phyloP scores from a whole-genome alignment of 345 rosid genomes.

The Sisymbrium altissimum region DNA sequence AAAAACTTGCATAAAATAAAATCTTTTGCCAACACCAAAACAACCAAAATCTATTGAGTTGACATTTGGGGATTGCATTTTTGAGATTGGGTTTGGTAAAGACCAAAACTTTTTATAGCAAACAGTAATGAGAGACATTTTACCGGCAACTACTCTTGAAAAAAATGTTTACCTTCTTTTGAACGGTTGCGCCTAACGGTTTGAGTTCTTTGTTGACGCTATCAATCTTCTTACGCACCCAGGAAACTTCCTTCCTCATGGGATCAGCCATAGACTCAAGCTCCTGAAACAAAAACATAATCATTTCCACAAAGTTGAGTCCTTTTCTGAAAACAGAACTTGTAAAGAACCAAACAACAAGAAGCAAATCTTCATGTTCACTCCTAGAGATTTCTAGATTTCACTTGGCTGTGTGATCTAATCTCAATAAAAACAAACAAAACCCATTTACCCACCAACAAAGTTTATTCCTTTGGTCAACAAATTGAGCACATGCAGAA shows the following conservation, averaged over 20 bases:
- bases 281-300: slow-evolving; percentile 51
- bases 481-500: slow-evolving; percentile 13
- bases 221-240: slow-evolving; percentile 89
- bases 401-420: not conserved
- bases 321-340: not conserved
- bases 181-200: slow-evolving; percentile 76
- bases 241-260: slow-evolving; percentile 82
- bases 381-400: not conserved
- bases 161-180: slow-evolving; percentile 69
- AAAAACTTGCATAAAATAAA: not conserved
- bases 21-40: slow-evolving; percentile 11
- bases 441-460: not conserved
- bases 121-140: not conserved
- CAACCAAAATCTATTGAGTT: slow-evolving; percentile 4
- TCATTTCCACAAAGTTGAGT: not conserved
- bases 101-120: not conserved
- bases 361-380: not conserved
- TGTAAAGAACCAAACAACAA: slow-evolving; percentile 7
- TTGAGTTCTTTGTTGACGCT: slow-evolving; percentile 84
- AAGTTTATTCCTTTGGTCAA: not conserved
- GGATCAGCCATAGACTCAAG: slow-evolving; percentile 92
- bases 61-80: not conserved
- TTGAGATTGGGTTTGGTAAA: slow-evolving; percentile 16
- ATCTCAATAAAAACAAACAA: not conserved
- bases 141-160: not conserved